Evolutionary conservation across 805 yeast genomes (phyloP), one percentile per base, ranked within the genome.

Genomic region (Pichia nanzhaoensis): DNA sequence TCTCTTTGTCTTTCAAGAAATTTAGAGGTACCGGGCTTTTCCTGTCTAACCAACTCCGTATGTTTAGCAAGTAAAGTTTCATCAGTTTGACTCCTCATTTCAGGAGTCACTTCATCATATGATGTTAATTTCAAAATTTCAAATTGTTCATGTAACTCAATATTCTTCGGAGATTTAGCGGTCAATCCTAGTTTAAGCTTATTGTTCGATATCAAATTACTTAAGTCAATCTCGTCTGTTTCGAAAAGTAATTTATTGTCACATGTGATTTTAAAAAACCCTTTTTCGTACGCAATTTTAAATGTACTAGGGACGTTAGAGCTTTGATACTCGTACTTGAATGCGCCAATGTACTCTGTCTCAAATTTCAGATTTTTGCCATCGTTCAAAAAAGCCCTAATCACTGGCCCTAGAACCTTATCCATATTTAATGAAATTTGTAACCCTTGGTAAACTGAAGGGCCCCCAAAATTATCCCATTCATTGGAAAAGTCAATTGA

Each of bases 221-320:
- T 76, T 17, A 84, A 57, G 31, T 62, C 57, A 32, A 84, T 65
- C 44, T 75, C 61, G 47, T 76, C 73, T 0, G 89, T 80, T 60
- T 79, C 79, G 61, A 84, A 77, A 56, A 89, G 80, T 46, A 84
- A 68, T 53, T 74, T 77, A 59, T 84, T 84, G 61, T 84, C 87
- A 41, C 82, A 66, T 50, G 84, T 87, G n/a, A 84, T 71, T 52
- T 82, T 80, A 48, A 74, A 61, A 34, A 65, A 58, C 7, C 55
- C 37, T 4, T 51, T 48, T 20, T 77, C 73, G 54, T 82, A 82
- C 8, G 82, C 77, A 13, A 84, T 52, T 62, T 88, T 75, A n/a
- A 83, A 43, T 1, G 85, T 81, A 20, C 75, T 67, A 10, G 95
- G 95, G 5, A 83, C 85, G 50, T 77, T 76, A 0, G 87, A 77